These are phyloP conservation scores for Vaccinium vitisidaea DNA, from an alignment of 148 eudicot genomes.

Conservation along the genomic window DNA sequence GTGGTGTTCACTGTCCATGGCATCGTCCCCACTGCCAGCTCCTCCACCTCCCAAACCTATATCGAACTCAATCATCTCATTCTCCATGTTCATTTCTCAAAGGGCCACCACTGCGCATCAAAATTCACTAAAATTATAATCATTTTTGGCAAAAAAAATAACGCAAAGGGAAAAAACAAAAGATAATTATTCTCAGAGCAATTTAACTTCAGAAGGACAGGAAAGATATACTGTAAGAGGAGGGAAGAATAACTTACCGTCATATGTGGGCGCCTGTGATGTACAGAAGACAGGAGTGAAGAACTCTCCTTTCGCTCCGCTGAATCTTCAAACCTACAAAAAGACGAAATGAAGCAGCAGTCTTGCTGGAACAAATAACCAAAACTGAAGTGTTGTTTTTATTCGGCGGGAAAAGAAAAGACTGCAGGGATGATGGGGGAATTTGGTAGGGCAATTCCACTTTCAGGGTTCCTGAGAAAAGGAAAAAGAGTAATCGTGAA, in stretches of 20 bases:
- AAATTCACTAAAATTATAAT: not conserved
- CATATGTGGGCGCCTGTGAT: not conserved
- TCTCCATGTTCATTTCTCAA: constrained; percentile 37
- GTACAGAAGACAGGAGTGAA: not conserved
- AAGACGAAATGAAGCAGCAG: not conserved
- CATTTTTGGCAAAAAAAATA: not conserved
- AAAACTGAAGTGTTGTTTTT: not conserved
- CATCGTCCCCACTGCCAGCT: constrained; percentile 32
- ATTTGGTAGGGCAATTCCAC: not conserved
- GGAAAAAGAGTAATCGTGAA: not conserved
- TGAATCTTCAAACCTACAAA: constrained; percentile 6
- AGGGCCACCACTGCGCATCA: constrained; percentile 14
- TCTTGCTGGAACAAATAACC: not conserved
- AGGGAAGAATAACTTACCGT: constrained; percentile 7
- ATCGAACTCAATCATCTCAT: constrained; percentile 47
- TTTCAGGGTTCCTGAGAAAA: not conserved
- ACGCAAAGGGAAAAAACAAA: not conserved
- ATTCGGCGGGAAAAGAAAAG: not conserved
- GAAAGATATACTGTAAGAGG: not conserved
- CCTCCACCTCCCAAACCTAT: constrained; percentile 43
- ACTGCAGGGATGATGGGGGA: not conserved
- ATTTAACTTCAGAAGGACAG: not conserved
- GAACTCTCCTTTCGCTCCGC: not conserved
- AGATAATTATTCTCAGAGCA: too few relatives aligned
- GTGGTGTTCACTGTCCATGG: constrained; percentile 30